A percentile compares a stretch with the other conserved stretches of the same genome.
Conservation (phyloP, 441 rosid species). For the Mallotus japonicus region DNA sequence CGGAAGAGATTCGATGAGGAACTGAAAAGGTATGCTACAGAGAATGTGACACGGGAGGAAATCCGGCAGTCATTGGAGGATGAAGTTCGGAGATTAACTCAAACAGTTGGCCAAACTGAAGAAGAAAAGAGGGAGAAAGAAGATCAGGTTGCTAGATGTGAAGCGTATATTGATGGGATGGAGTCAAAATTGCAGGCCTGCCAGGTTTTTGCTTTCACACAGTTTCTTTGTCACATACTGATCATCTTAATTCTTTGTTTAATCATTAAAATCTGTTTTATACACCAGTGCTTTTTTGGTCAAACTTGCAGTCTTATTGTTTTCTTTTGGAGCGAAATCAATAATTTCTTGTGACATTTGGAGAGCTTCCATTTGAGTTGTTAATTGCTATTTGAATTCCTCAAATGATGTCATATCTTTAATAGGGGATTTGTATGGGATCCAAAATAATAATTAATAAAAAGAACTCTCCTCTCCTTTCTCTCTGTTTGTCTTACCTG, state of each 20-base stretch:
- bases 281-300: background rate
- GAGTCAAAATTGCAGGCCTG: slow-evolving; percentile 86
- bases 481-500: background rate
- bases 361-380: no score
- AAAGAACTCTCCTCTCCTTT: background rate
- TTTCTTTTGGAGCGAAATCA: background rate
- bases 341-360: background rate
- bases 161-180: slow-evolving; percentile 96
- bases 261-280: background rate
- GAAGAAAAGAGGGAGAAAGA: slow-evolving; percentile 96
- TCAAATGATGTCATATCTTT: background rate
- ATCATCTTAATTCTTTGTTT: background rate
- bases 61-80: slow-evolving; percentile 85
- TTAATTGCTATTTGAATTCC: background rate
- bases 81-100: slow-evolving; percentile 75
- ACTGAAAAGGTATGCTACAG: slow-evolving; percentile 74
- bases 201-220: slow-evolving; percentile 54
- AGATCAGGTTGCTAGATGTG: slow-evolving; percentile 90
- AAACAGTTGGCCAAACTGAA: slow-evolving; percentile 87
- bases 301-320: background rate
- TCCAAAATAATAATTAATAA: no score
- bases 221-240: background rate
- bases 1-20: slow-evolving; percentile 94
- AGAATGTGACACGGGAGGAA: slow-evolving; percentile 87
- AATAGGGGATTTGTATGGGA: background rate